Percentiles rank a stretch among this genome's conserved stretches.
Conservation (phyloP, 2,329 filamentous ascomycete species). For the Penicillium palitans region DNA sequence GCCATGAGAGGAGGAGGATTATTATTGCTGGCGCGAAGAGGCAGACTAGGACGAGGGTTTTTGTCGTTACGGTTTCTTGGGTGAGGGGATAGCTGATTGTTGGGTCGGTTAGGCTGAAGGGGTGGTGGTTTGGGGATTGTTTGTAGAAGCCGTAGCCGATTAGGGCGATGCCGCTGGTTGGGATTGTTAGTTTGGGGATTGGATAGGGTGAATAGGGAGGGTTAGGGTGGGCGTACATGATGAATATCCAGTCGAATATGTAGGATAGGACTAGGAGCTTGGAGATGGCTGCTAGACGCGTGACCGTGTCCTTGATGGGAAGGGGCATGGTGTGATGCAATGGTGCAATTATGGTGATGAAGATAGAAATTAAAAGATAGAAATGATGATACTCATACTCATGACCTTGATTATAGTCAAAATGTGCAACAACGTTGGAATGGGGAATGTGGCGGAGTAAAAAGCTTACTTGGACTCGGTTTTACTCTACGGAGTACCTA, state of each 20-base stretch:
- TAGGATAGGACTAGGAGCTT: slow-evolving; percentile 65
- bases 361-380: not conserved
- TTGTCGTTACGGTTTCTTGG: slow-evolving; percentile 70
- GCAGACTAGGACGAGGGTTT: slow-evolving; percentile 63
- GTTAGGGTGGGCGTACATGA: slow-evolving; percentile 47
- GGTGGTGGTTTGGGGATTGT: slow-evolving; percentile 65
- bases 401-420: too few species aligned
- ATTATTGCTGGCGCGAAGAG: slow-evolving; percentile 65
- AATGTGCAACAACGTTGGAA: too few species aligned
- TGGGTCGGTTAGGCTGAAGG: slow-evolving; percentile 71
- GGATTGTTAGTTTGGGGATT: not conserved
- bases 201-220: not conserved
- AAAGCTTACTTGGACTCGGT: not conserved
- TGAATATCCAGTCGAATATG: slow-evolving; percentile 70
- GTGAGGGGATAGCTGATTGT: slow-evolving; percentile 77
- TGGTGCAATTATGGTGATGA: not conserved
- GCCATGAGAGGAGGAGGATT: slow-evolving; percentile 66
- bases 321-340: not conserved
- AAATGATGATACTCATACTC: too few species aligned
- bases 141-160: slow-evolving; percentile 61
- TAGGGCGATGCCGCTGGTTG: slow-evolving; percentile 53
- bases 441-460: not conserved
- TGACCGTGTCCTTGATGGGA: not conserved
- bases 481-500: too few species aligned
- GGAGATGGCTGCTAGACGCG: slow-evolving; percentile 33